Percentiles rank a stretch among this genome's conserved stretches.
phyloP scores from a whole-genome alignment of 2,329 filamentous ascomycete species.

The Neodidymelliopsis sp. region DNA sequence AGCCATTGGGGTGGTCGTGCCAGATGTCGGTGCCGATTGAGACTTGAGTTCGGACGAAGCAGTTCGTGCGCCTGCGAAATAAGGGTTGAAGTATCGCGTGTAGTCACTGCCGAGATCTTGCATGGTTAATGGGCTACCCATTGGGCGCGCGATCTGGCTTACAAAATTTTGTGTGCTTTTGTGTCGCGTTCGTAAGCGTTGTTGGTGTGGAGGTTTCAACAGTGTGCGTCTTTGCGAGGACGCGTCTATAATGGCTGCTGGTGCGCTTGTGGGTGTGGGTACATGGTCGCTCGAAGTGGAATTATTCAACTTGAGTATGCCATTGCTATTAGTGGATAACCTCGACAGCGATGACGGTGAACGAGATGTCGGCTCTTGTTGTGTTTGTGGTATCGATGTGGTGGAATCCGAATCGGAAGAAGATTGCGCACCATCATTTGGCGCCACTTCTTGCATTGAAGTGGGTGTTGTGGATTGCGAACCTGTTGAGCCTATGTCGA shows the following conservation, averaged over 20 bases:
- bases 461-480: neutral
- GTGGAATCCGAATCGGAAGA: constrained; percentile 1
- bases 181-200: constrained; percentile 19
- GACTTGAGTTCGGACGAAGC: constrained; percentile 25
- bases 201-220: constrained; percentile 23
- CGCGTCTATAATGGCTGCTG: neutral
- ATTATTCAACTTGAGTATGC: constrained; percentile 4
- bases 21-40: constrained; percentile 14
- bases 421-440: constrained; percentile 1
- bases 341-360: constrained; percentile 6
- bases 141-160: constrained; percentile 14
- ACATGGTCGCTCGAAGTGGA: constrained; percentile 8
- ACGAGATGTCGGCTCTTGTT: neutral
- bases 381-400: neutral
- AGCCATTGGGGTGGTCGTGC: constrained; percentile 25
- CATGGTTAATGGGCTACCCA: constrained; percentile 34
- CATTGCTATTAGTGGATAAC: constrained; percentile 19
- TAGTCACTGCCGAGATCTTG: constrained; percentile 46
- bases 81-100: constrained; percentile 47
- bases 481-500: constrained; percentile 7
- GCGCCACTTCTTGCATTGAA: constrained; percentile 9
- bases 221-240: constrained; percentile 7
- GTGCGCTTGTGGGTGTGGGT: neutral
- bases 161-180: constrained; percentile 30
- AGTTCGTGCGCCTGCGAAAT: constrained; percentile 34